Conservation (phyloP, 169 alveolate species). For the Cryptosporidium baileyi region DNA sequence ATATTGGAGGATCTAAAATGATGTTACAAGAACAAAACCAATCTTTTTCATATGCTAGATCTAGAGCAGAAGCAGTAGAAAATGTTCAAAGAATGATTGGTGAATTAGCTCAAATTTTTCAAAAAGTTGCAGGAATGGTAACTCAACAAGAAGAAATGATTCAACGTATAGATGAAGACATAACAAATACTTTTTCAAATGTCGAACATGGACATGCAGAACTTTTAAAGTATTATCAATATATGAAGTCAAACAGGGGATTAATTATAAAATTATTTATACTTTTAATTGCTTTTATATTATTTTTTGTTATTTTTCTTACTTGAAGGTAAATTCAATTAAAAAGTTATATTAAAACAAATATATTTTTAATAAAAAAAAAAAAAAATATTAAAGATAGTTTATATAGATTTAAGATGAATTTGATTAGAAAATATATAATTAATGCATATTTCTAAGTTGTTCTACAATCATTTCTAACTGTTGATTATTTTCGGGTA, state of each 20-base stretch:
- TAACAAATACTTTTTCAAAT: slow-evolving; percentile 30
- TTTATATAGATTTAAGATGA: background rate
- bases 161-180: slow-evolving; percentile 68
- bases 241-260: slow-evolving; percentile 72
- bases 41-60: slow-evolving; percentile 56
- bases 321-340: background rate
- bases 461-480: slow-evolving; percentile 37
- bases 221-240: slow-evolving; percentile 68
- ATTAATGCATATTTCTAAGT: slow-evolving; percentile 61
- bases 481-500: slow-evolving; percentile 19
- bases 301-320: slow-evolving; percentile 69
- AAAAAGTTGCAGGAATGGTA: slow-evolving; percentile 75
- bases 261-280: slow-evolving; percentile 71
- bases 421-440: background rate
- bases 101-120: slow-evolving; percentile 74
- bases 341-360: background rate
- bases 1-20: slow-evolving; percentile 21
- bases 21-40: slow-evolving; percentile 41
- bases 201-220: slow-evolving; percentile 72
- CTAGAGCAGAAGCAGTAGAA: slow-evolving; percentile 75
- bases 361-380: background rate
- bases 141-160: slow-evolving; percentile 76
- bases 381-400: too few relatives aligned
- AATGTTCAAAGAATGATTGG: slow-evolving; percentile 75
- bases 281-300: slow-evolving; percentile 66